phyloP scores from a whole-genome alignment of 495 filamentous ascomycete genomes.

The Annulohypoxylon bovei region DNA sequence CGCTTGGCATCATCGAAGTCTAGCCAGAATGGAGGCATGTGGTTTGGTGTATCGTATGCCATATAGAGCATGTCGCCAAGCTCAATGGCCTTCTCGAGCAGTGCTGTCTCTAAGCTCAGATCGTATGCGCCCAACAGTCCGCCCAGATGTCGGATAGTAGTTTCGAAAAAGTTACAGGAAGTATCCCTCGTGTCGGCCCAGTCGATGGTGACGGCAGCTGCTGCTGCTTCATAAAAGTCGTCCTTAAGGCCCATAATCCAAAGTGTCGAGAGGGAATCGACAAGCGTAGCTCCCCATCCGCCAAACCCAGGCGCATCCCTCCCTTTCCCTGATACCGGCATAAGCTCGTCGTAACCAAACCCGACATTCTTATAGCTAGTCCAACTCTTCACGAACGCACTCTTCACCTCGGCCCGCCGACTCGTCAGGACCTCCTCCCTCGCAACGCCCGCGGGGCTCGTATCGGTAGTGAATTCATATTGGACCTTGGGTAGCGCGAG shows the following conservation, averaged over 20 bases:
- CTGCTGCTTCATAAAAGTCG: slow-evolving; percentile 90
- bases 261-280: slow-evolving; percentile 89
- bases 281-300: slow-evolving; percentile 92
- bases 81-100: slow-evolving; percentile 83
- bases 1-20: slow-evolving; percentile 51
- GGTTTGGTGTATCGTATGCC: slow-evolving; percentile 91
- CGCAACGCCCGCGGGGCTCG: slow-evolving; percentile 43
- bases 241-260: slow-evolving; percentile 94
- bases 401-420: slow-evolving; percentile 65
- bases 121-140: slow-evolving; percentile 82
- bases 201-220: slow-evolving; percentile 79
- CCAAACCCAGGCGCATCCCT: slow-evolving; percentile 78
- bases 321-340: slow-evolving; percentile 64
- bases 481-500: slow-evolving; percentile 53
- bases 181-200: slow-evolving; percentile 74
- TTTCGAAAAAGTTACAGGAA: slow-evolving; percentile 79
- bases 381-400: slow-evolving; percentile 79
- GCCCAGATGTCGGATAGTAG: slow-evolving; percentile 81
- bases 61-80: slow-evolving; percentile 84
- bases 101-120: slow-evolving; percentile 70
- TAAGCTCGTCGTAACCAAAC: slow-evolving; percentile 81
- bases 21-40: slow-evolving; percentile 84
- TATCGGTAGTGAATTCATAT: slow-evolving; percentile 49
- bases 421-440: slow-evolving; percentile 54
- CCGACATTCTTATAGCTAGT: slow-evolving; percentile 77